Percentiles rank a stretch among this genome's conserved stretches.
Conservation (phyloP, 768 basidiomycete species). For the Calocybe indica region DNA sequence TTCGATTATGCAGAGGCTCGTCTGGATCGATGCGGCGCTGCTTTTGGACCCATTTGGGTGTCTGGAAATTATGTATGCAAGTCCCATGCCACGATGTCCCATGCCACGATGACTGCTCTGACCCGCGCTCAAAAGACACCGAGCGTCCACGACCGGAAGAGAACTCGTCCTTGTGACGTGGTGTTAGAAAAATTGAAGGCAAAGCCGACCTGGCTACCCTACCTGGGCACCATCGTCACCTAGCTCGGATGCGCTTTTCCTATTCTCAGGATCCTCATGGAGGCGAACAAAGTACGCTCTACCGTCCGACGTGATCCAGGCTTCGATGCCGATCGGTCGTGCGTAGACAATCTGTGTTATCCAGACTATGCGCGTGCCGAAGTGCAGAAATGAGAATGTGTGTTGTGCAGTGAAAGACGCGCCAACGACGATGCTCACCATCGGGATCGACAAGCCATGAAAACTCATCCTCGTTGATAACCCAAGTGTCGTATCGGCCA, state of each 20-base stretch:
- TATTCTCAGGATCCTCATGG: constrained; percentile 30
- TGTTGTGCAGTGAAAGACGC: background rate
- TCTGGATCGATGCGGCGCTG: constrained; percentile 51
- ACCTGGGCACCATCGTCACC: constrained; percentile 17
- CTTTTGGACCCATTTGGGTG: constrained; percentile 78
- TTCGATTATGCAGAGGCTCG: constrained; percentile 21
- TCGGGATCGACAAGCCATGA: constrained; percentile 73
- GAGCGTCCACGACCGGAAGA: no score
- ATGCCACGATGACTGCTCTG: constrained; percentile 39
- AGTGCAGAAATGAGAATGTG: background rate
- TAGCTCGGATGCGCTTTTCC: constrained; percentile 11
- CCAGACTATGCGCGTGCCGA: constrained; percentile 37
- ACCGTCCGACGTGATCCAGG: constrained; percentile 84
- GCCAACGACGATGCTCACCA: constrained; percentile 35
- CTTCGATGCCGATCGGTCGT: constrained; percentile 56
- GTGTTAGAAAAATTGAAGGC: background rate
- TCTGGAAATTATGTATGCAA: constrained; percentile 71
- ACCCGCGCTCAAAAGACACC: no score
- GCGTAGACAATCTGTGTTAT: constrained; percentile 59
- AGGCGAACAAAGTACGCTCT: constrained; percentile 74
- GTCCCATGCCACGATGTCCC: constrained; percentile 73
- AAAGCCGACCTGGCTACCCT: background rate
- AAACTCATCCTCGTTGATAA: constrained; percentile 57
- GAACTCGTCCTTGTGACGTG: no score
- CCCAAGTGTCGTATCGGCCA: constrained; percentile 65